Base-by-base conservation (phyloP, 2,329 filamentous ascomycete genomes). In the Fusarium heterosporum region DNA sequence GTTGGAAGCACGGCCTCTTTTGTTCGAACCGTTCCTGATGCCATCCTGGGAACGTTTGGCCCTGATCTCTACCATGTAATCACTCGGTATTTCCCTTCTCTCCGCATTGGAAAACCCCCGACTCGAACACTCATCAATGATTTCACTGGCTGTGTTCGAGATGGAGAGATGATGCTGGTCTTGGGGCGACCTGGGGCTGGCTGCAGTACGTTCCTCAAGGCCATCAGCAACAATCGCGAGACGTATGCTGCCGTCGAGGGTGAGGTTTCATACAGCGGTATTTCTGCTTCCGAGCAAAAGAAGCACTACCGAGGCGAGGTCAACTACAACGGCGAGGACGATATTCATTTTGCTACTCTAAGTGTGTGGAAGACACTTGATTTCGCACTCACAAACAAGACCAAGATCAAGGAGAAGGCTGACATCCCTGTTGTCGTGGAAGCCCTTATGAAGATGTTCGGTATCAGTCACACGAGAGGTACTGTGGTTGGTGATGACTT, bases 291-390 rank as follows among this genome's bases (percentile, higher is more conserved):
- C 28, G 87, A 90, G 70, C 89, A 92, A 72, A 83, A 85, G 71
- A 88, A 89, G 72, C 82, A 85, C 64, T 93, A 90, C 76, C 83
- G 90, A 43, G 91, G 91, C 34, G 91, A 94, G 75, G 90, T 93
- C 73, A 90, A 89, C 69, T 94, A 93, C 76, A 93, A 92, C 69
- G 87, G 86, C 16, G 91, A 95, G 75, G 91, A 93, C 68, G 91
- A 93, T 71, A 83, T 87, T 17, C 92, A 95, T 75, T 89, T 93
- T 73, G 89, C 92, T 4, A 84, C 84, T 2, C 81, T 95, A 34
- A 93, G 89, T 8, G 92, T 95, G 1, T 91, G 90, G 84, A 90
- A 93, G 76, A 94, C 92, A 0, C 80, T 95, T 40, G 87, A 85
- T 6, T 94, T 95, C 72, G 90, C 91, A 0, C 80, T 94, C 47